phyloP scores from a whole-genome alignment of 768 basidiomycete species.

The Coprinopsis strossmayeri region DNA sequence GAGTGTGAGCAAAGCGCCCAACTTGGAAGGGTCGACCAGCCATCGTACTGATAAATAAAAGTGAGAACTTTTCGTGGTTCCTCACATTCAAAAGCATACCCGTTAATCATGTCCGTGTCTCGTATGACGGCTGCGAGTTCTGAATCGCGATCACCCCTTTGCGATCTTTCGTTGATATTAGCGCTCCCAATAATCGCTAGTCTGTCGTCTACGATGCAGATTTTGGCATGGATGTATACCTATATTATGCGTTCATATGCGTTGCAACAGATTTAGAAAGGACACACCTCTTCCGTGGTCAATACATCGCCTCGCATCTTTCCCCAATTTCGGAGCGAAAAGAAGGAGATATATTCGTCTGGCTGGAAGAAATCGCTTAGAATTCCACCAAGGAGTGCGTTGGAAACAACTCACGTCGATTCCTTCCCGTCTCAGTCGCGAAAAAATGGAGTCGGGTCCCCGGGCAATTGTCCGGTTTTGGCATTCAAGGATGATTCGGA shows the following conservation, averaged over 20 bases:
- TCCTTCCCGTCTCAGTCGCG: conserved; percentile 73
- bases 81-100: conserved; percentile 37
- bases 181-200: conserved; percentile 92
- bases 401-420: conserved; percentile 57
- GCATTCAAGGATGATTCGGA: conserved; percentile 92
- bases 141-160: conserved; percentile 94
- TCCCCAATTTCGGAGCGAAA: conserved; percentile 90
- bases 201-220: conserved; percentile 91
- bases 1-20: conserved; percentile 92
- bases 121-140: conserved; percentile 89
- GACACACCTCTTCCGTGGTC: conserved; percentile 77
- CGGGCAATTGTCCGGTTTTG: conserved; percentile 86
- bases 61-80: background rate
- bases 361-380: conserved; percentile 62
- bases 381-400: background rate
- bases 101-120: conserved; percentile 95
- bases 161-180: conserved; percentile 96
- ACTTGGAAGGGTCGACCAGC: conserved; percentile 92
- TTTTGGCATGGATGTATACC: conserved; percentile 89
- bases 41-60: conserved; percentile 61
- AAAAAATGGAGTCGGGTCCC: conserved; percentile 90
- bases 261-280: background rate
- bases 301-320: conserved; percentile 80
- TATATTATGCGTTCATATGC: conserved; percentile 18
- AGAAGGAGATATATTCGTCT: conserved; percentile 85